Base-by-base conservation (phyloP, 2,329 filamentous ascomycete genomes). In the Fusarium anthophilum region DNA sequence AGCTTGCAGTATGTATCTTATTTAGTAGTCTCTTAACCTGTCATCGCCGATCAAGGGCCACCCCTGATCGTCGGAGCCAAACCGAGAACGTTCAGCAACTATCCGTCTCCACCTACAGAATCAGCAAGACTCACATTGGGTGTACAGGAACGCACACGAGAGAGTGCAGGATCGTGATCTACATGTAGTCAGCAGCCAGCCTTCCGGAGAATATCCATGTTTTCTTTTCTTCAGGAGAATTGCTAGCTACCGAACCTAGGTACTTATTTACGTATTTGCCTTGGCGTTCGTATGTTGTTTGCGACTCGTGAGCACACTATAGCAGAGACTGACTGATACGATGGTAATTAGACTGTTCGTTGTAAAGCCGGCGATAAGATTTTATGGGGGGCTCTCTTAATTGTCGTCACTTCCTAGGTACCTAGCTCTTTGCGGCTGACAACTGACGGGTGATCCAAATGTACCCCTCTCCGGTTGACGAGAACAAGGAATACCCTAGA, bases 31-130 rank as follows among this genome's bases (percentile, higher is more conserved):
- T 74, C 71, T 63, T 37, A 39, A 66, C 57, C 50, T 74, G 50
- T 14, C 63, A 69, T 74, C 67, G 55, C 63, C 59, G 63, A 74
- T 69, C 59, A 43, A 60, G 60, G 61, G 41, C 30, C 59, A 58
- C 70, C 63, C 71, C 64, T 72, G 72, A 74, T 75, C 72, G 54
- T 39, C 68, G 56, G 43, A 45, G 68, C 72, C 64, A 75, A 66
- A 64, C 70, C 72, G 64, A 75, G 50, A 66, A 53, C 47, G 51
- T 57, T 61, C 44, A 64, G 43, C 30, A 68, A 60, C 66, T 58
- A 38, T 55, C 24, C 13, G 38, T 54, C 55, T 50, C 72, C 70
- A 68, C 71, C 62, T 56, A 51, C 41, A 64, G 28, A 51, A 59
- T 51, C 59, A 60, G 55, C 30, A 56, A 54, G 28, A 45, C 45